Percentiles rank a stretch among this genome's conserved stretches.
Evolutionary conservation across 2,329 filamentous ascomycete species (phyloP).

Genomic region (Claviceps purpurea): DNA sequence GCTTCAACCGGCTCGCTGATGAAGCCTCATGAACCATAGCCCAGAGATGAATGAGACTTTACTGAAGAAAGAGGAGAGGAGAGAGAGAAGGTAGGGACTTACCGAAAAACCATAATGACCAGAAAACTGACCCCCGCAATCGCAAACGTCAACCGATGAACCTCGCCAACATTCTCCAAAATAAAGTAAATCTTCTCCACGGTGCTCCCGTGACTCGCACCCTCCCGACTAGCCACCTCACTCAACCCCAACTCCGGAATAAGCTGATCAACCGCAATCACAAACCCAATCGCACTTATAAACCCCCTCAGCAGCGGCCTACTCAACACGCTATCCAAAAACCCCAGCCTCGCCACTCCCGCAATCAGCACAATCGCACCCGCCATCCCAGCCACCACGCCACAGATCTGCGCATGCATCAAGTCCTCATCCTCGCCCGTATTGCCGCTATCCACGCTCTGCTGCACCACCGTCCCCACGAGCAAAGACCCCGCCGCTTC

Average conservation of each 20-base stretch:
- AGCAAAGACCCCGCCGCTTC: conserved; percentile 89
- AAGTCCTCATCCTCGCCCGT: conserved; percentile 49
- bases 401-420: conserved; percentile 70
- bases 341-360: conserved; percentile 74
- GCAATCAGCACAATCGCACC: conserved; percentile 81
- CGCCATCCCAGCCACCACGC: conserved; percentile 76
- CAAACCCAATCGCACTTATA: conserved; percentile 92
- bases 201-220: conserved; percentile 72
- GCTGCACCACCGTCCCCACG: conserved; percentile 73
- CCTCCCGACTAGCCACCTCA: conserved; percentile 45
- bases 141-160: conserved; percentile 61
- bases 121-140: conserved; percentile 69
- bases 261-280: conserved; percentile 89
- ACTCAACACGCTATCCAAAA: conserved; percentile 87
- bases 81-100: conserved; percentile 15
- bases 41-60: too few relatives aligned
- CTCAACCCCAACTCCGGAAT: conserved; percentile 79
- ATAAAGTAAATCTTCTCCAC: conserved; percentile 79
- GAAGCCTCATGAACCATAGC: too few relatives aligned
- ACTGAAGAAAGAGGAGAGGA: too few relatives aligned
- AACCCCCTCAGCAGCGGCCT: conserved; percentile 87
- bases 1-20: too few relatives aligned
- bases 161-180: conserved; percentile 47
- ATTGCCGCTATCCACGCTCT: conserved; percentile 56
- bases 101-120: conserved; percentile 85